These are phyloP conservation scores for Fibroporia radiculosa DNA, from an alignment of 768 basidiomycete genomes.

Conservation along the genomic window DNA sequence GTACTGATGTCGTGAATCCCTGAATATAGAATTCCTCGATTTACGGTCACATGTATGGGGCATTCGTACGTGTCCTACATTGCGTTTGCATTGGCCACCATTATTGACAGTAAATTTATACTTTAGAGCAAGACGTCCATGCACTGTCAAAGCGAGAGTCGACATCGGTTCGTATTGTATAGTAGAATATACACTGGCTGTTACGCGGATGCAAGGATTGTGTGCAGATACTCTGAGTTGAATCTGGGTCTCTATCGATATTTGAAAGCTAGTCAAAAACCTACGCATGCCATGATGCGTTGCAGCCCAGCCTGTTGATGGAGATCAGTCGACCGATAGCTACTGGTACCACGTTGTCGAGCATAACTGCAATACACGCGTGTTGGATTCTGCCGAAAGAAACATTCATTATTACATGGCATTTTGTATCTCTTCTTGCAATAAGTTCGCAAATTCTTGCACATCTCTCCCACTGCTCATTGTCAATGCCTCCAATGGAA, in stretches of 20 bases:
- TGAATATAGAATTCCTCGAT: conserved; percentile 63
- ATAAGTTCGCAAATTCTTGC: conserved; percentile 62
- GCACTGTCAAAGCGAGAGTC: conserved; percentile 61
- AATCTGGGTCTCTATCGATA: no score
- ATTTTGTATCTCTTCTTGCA: conserved; percentile 46
- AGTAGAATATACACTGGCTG: background rate
- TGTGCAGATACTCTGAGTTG: no score
- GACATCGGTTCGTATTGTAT: conserved; percentile 46
- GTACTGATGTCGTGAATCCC: background rate
- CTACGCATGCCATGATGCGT: no score
- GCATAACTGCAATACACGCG: no score
- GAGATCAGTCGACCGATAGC: no score
- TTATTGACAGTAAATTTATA: background rate
- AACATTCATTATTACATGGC: no score
- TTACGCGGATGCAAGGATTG: background rate
- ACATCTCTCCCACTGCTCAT: conserved; percentile 69
- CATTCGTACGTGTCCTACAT: conserved; percentile 53
- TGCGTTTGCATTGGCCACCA: conserved; percentile 1
- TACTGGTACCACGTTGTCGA: no score
- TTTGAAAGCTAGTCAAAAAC: no score
- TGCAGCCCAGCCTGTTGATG: no score
- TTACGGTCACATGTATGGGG: conserved; percentile 80
- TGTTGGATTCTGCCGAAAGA: no score
- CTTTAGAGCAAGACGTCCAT: conserved; percentile 76
- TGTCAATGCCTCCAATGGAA: conserved; percentile 82